Evolutionary conservation across 768 basidiomycete species (phyloP), one percentile per base, ranked within the genome.

Genomic region (Suillus subaureus): DNA sequence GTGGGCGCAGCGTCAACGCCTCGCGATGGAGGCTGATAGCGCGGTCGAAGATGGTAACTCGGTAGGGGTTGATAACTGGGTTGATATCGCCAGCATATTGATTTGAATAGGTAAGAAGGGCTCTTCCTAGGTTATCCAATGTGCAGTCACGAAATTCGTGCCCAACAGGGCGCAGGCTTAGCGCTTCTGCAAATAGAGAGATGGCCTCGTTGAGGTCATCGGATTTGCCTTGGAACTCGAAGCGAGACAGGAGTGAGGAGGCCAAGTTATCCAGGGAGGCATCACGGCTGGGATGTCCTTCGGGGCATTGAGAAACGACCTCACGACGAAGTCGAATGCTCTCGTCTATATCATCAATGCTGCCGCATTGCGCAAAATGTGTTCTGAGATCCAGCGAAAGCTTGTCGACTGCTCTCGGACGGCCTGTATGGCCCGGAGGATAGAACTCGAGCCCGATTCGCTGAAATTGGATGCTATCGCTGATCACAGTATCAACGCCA

Each of bases 141-240:
- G n/a, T 12, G 4, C 1, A 0, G 23, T n/a, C 1, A 12, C n/a
- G n/a, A n/a, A 0, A 5, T 47, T n/a, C 1, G n/a, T 47, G n/a
- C 11, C 45, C 45, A 12, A 47, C 11, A 47, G 45, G 45, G n/a
- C n/a, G 4, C 11, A 47, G 11, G 45, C 1, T 11, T 11, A 47
- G n/a, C 11, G 4, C n/a, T 47, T 47, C 11, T 47, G 12, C 45
- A 9, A 6, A n/a, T 2, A 47, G 3, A 23, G 4, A 47, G 4
- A 23, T 47, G 5, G n/a, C 21, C n/a, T 47, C 45, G 11, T 23
- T 6, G 4, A 47, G 45, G n/a, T 47, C 45, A 12, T 47, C 4
- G 2, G n/a, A 23, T 12, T 2, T 23, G 4, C 45, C 2, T 47
- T 47, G n/a, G 45, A n/a, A 18, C 0, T 12, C 4, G n/a, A 47